Conservation (phyloP, 192 early-diverging fungal species). For the Spizellomyces sp. region DNA sequence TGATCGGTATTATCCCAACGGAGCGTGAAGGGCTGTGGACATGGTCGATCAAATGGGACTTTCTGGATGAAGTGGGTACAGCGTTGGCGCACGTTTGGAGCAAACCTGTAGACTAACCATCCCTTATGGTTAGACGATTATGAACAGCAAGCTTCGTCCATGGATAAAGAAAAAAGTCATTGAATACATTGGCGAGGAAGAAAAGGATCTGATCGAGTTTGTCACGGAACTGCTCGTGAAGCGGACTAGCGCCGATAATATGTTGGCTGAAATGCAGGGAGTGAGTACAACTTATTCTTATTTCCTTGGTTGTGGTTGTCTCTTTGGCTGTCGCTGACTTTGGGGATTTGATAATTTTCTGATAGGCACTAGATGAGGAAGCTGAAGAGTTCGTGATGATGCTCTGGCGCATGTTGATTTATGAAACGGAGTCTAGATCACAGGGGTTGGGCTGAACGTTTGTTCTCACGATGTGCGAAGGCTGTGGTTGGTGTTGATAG, state of each 20-base stretch:
- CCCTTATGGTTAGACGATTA: conserved; percentile 38
- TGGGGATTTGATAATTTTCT: too few species aligned
- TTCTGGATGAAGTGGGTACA: conserved; percentile 63
- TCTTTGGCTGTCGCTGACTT: background rate
- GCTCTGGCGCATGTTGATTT: conserved; percentile 87
- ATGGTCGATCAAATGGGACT: conserved; percentile 79
- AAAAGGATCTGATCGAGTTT: conserved; percentile 80
- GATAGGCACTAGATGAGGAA: conserved; percentile 83
- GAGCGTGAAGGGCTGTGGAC: conserved; percentile 68
- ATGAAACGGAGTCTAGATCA: conserved; percentile 74
- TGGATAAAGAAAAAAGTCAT: conserved; percentile 78
- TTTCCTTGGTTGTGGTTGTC: background rate
- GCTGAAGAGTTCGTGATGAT: conserved; percentile 83
- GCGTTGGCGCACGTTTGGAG: conserved; percentile 23
- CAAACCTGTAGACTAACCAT: conserved; percentile 5
- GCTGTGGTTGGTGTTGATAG: too few species aligned
- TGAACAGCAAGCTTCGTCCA: conserved; percentile 70
- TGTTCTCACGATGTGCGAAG: background rate
- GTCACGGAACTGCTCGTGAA: conserved; percentile 71
- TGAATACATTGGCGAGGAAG: conserved; percentile 79
- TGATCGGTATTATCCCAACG: conserved; percentile 72
- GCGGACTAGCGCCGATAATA: conserved; percentile 61
- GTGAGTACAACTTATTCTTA: conserved; percentile 29
- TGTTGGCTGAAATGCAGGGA: conserved; percentile 77
- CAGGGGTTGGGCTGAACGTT: conserved; percentile 50